phyloP scores from a whole-genome alignment of 805 yeast species.

The Jamesozyma spencerorum region DNA sequence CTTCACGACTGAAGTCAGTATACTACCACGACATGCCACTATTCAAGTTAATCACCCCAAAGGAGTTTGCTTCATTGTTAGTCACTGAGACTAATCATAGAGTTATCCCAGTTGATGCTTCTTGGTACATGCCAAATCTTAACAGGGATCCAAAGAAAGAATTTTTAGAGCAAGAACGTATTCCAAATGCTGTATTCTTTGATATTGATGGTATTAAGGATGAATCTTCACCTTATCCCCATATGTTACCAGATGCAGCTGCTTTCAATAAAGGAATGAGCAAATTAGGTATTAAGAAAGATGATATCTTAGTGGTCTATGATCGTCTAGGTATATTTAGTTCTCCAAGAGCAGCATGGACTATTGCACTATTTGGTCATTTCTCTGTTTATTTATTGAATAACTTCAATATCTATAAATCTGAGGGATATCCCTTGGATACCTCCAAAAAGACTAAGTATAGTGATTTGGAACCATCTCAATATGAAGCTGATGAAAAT shows the following conservation, averaged over 20 bases:
- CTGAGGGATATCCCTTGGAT: conserved; percentile 39
- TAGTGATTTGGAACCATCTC: conserved; percentile 16
- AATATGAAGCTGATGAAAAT: conserved; percentile 31
- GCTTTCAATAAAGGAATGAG: conserved; percentile 47
- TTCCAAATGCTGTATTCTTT: conserved; percentile 61
- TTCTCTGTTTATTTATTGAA: conserved; percentile 58
- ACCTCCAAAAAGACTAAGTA: conserved; percentile 13
- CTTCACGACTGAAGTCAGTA: too few relatives aligned
- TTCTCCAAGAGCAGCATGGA: conserved; percentile 90
- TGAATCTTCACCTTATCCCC: conserved; percentile 60
- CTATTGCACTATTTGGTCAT: conserved; percentile 73
- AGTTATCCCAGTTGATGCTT: conserved; percentile 65
- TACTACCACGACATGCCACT: too few relatives aligned
- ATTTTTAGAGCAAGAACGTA: conserved; percentile 44
- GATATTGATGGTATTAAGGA: conserved; percentile 69
- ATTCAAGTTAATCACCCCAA: conserved; percentile 25
- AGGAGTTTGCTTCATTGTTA: conserved; percentile 15
- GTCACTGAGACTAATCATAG: conserved; percentile 21
- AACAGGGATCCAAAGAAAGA: conserved; percentile 53
- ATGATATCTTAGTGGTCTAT: conserved; percentile 66
- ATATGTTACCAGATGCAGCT: conserved; percentile 68
- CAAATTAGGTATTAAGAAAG: conserved; percentile 44
- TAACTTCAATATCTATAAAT: conserved; percentile 49
- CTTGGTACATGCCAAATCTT: conserved; percentile 85
- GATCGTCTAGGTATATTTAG: conserved; percentile 81